Conservation (phyloP, 306 rosid species). For the Prunus salicina region DNA sequence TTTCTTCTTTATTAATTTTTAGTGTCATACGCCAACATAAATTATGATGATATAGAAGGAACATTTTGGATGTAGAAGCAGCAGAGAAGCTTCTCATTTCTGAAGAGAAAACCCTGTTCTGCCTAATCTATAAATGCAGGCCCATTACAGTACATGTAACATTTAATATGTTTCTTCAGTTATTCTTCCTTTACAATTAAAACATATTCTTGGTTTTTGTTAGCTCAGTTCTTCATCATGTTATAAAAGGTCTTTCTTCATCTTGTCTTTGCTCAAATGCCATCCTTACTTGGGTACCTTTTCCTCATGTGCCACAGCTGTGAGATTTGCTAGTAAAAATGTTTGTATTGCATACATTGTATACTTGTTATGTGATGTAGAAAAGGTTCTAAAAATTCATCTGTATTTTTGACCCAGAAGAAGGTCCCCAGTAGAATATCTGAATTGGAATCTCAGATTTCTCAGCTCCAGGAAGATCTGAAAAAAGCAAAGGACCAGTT, state of each 20-base stretch:
- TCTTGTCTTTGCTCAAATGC: neutral
- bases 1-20: too few species aligned
- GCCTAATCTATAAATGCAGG: neutral
- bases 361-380: neutral
- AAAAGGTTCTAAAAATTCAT: slow-evolving; percentile 14
- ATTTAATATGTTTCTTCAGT: neutral
- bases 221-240: too few species aligned
- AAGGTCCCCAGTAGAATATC: slow-evolving; percentile 80
- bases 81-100: neutral
- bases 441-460: slow-evolving; percentile 81
- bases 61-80: too few species aligned
- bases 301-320: neutral
- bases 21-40: too few species aligned
- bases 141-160: neutral
- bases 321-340: neutral
- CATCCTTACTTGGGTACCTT: neutral
- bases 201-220: neutral
- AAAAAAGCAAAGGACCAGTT: slow-evolving; percentile 60
- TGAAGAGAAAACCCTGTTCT: too few species aligned
- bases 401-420: slow-evolving; percentile 40
- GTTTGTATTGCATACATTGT: neutral
- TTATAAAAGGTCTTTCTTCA: neutral
- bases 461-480: slow-evolving; percentile 74
- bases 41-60: neutral
- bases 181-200: neutral